phyloP scores from a whole-genome alignment of 805 yeast species.

The Kregervanrija pseudodelftensis region DNA sequence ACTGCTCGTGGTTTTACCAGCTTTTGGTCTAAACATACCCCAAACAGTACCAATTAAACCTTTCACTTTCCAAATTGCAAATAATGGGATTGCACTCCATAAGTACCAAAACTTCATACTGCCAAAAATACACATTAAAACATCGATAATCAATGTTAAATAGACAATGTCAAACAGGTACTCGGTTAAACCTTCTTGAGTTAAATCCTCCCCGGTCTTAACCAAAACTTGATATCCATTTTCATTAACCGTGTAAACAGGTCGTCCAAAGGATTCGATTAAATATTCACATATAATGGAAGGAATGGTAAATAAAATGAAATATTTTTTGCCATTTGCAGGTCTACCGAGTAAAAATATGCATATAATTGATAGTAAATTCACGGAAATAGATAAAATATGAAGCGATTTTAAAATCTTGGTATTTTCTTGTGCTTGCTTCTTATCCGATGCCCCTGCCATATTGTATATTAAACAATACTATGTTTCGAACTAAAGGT shows the following conservation, averaged over 20 bases:
- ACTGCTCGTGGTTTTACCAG: not conserved
- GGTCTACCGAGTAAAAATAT: conserved; percentile 34
- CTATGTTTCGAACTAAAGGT: too few species aligned
- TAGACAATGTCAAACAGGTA: conserved; percentile 66
- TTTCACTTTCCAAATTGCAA: conserved; percentile 40
- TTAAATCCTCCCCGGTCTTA: conserved; percentile 53
- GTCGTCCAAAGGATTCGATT: conserved; percentile 57
- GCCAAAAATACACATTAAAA: conserved; percentile 48
- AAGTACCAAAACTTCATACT: conserved; percentile 55
- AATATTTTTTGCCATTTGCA: conserved; percentile 39
- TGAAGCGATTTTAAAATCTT: conserved; percentile 28
- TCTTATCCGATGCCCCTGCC: conserved; percentile 35
- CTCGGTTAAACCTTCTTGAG: conserved; percentile 60
- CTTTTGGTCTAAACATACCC: conserved; percentile 13
- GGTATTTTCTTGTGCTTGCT: conserved; percentile 26
- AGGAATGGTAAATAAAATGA: conserved; percentile 36
- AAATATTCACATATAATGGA: conserved; percentile 38
- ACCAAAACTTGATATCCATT: conserved; percentile 37
- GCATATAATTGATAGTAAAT: conserved; percentile 32
- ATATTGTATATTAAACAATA: conserved; percentile 8
- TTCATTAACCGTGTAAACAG: conserved; percentile 32
- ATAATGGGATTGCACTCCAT: conserved; percentile 44
- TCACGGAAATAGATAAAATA: conserved; percentile 30
- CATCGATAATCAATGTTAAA: conserved; percentile 51
- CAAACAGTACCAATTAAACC: conserved; percentile 28